Evolutionary conservation across 345 rosid genomes (phyloP).

Genomic region (Erodium maritimum): DNA sequence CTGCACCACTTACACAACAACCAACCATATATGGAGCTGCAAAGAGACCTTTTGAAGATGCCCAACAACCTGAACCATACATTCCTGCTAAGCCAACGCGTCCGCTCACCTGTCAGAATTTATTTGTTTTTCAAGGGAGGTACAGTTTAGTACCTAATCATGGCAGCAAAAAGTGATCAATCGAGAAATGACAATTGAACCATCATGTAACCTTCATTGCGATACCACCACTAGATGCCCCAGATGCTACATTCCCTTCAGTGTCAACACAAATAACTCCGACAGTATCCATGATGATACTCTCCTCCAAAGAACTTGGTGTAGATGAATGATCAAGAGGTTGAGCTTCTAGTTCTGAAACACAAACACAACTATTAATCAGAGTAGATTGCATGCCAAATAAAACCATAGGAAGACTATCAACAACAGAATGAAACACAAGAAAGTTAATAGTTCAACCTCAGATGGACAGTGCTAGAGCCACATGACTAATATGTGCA

Average conservation of each 20-base stretch:
- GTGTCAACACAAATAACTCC: constrained; percentile 85
- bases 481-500: too few species aligned
- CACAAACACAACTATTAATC: too few species aligned
- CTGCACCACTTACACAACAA: constrained; percentile 82
- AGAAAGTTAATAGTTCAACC: neutral
- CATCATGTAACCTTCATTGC: constrained; percentile 58
- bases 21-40: constrained; percentile 65
- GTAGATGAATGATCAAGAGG: too few species aligned
- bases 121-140: neutral
- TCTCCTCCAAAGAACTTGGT: constrained; percentile 22
- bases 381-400: neutral
- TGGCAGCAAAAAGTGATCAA: neutral
- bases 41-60: constrained; percentile 59
- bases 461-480: too few species aligned
- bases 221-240: constrained; percentile 92
- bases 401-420: neutral
- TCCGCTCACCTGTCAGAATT: constrained; percentile 50
- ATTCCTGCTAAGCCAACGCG: constrained; percentile 91
- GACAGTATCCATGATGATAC: constrained; percentile 71
- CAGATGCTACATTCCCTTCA: constrained; percentile 75
- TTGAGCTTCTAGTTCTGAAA: too few species aligned
- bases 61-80: constrained; percentile 98
- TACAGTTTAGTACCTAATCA: neutral
- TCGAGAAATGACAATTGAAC: neutral
- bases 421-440: neutral